phyloP scores from a whole-genome alignment of 352 stramenopile genomes.

The Globisporangium spiculum region DNA sequence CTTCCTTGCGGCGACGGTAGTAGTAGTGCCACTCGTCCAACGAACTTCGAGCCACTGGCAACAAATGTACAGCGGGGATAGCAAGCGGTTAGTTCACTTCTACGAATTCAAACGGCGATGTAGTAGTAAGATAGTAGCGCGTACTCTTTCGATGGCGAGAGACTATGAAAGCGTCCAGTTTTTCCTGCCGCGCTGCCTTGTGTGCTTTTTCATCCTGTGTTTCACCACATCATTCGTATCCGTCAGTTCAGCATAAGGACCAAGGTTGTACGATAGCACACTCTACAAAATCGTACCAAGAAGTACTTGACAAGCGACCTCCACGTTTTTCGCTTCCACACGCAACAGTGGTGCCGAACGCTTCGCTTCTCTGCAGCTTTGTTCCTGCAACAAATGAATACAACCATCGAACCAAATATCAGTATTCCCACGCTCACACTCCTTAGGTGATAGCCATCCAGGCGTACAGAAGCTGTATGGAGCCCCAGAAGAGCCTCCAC shows the following conservation, averaged over 20 bases:
- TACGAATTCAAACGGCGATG: not conserved
- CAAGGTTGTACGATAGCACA: not conserved
- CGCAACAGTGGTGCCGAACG: constrained; percentile 15
- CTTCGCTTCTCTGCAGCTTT: constrained; percentile 36
- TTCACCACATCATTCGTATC: constrained; percentile 13
- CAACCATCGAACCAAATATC: not conserved
- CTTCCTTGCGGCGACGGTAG: constrained; percentile 41
- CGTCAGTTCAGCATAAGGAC: not conserved
- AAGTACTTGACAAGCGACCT: constrained; percentile 25
- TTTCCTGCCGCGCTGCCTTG: constrained; percentile 24
- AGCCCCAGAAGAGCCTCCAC: constrained; percentile 42
- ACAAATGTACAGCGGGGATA: not conserved
- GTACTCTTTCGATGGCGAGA: constrained; percentile 35
- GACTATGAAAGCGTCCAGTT: constrained; percentile 30
- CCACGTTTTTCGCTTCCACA: constrained; percentile 12
- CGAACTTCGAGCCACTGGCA: constrained; percentile 23
- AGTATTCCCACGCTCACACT: not conserved
- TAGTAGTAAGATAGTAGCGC: not conserved
- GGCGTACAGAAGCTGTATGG: constrained; percentile 43
- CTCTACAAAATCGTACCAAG: constrained; percentile 19
- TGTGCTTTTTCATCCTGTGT: constrained; percentile 29
- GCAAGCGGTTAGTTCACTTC: not conserved
- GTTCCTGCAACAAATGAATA: constrained; percentile 25
- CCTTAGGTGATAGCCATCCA: not conserved
- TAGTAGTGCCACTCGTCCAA: constrained; percentile 38